These are phyloP conservation scores for Fusarium cyanostomum DNA, from an alignment of 2,329 filamentous ascomycete species.

Conservation along the genomic window DNA sequence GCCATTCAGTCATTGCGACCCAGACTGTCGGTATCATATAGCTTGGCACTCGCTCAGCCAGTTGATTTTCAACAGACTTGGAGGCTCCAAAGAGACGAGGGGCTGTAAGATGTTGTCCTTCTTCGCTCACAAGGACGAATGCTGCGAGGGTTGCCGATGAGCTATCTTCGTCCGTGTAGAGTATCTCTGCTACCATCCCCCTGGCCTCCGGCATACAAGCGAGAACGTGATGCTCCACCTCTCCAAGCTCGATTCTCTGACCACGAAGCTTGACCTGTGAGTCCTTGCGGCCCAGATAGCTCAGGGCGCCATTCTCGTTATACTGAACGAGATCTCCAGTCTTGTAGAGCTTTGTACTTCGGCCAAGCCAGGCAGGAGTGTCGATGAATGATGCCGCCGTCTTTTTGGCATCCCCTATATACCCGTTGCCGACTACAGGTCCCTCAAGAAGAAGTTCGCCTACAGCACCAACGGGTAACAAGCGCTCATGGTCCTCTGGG, in stretches of 20 bases:
- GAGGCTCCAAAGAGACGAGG: background rate
- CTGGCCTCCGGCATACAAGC: conserved; percentile 32
- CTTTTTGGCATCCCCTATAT: background rate
- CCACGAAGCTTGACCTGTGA: background rate
- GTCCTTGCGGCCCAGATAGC: background rate
- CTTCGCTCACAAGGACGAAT: background rate
- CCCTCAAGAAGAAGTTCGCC: conserved; percentile 7
- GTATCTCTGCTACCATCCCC: conserved; percentile 33
- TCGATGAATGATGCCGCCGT: background rate
- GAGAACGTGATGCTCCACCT: background rate
- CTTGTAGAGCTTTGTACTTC: background rate
- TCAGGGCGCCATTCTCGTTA: background rate
- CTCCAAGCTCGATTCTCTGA: background rate
- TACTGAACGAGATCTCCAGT: conserved; percentile 3
- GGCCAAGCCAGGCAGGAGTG: background rate
- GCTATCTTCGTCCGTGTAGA: background rate
- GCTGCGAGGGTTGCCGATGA: background rate
- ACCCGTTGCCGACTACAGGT: conserved; percentile 1
- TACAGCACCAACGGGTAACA: background rate
- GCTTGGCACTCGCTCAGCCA: conserved; percentile 6
- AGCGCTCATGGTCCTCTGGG: background rate
- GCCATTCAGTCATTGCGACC: background rate
- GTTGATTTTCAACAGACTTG: background rate
- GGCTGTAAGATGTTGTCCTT: background rate
- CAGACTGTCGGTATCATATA: conserved; percentile 27